Evolutionary conservation across 257 asterid genomes (phyloP).

Genomic region (Forsythia viridissima): DNA sequence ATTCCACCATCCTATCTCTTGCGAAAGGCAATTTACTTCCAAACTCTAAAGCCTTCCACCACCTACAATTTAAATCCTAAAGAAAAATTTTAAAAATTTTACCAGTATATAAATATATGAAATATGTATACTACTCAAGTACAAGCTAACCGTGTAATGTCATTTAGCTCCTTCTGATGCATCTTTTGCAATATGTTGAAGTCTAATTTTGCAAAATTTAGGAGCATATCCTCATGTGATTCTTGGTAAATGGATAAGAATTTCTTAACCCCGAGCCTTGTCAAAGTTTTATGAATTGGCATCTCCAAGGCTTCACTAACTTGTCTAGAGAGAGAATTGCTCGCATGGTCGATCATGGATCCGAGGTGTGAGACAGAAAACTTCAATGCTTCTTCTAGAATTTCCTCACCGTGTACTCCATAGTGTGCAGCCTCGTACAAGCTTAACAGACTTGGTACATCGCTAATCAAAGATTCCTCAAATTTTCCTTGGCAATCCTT

Average conservation of each 20-base stretch:
- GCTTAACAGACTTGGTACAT: conserved; percentile 26
- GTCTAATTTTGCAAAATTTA: too few relatives aligned
- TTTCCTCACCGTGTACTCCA: conserved; percentile 26
- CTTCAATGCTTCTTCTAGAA: conserved; percentile 34
- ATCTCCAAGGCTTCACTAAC: too few relatives aligned
- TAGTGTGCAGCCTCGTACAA: conserved; percentile 38
- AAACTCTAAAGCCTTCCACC: conserved; percentile 39
- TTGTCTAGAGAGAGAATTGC: too few relatives aligned
- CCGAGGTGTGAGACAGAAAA: too few relatives aligned
- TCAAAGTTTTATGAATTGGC: too few relatives aligned
- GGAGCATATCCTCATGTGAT: too few relatives aligned
- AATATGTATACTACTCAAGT: too few relatives aligned
- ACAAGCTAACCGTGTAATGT: neutral
- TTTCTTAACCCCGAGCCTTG: too few relatives aligned
- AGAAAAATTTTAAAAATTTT: neutral
- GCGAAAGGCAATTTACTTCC: conserved; percentile 26
- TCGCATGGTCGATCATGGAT: too few relatives aligned
- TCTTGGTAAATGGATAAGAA: too few relatives aligned
- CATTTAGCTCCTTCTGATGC: too few relatives aligned
- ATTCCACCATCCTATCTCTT: conserved; percentile 36
- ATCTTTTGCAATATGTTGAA: too few relatives aligned
- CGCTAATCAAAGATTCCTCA: neutral
- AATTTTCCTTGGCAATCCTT: conserved; percentile 24
- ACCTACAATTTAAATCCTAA: conserved; percentile 15
- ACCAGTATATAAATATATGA: neutral